Conservation (phyloP, 2,329 filamentous ascomycete species). For the Aspergillus fischeri region DNA sequence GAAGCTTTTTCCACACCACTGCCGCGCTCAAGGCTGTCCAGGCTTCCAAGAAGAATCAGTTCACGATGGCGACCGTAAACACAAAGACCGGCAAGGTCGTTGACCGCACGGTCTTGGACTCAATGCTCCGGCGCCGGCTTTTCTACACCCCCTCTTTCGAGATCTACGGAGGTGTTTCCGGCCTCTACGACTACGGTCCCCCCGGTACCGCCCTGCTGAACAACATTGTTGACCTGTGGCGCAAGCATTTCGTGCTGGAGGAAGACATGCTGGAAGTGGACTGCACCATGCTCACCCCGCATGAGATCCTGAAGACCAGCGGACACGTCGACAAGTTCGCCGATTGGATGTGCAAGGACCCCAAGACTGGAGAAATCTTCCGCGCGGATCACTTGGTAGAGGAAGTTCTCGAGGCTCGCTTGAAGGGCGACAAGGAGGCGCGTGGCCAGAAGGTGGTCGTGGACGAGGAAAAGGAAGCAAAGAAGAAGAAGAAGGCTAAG, state of each 20-base stretch:
- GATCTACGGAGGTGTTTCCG: slow-evolving; percentile 84
- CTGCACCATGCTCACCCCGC: slow-evolving; percentile 88
- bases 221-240: slow-evolving; percentile 84
- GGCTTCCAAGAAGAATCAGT: slow-evolving; percentile 31
- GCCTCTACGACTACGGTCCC: slow-evolving; percentile 90
- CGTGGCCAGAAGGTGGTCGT: slow-evolving; percentile 68
- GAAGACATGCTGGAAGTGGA: slow-evolving; percentile 96
- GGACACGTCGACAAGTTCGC: slow-evolving; percentile 98
- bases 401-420: slow-evolving; percentile 78
- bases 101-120: slow-evolving; percentile 76
- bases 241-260: slow-evolving; percentile 88
- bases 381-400: slow-evolving; percentile 95
- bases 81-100: slow-evolving; percentile 88
- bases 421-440: slow-evolving; percentile 90
- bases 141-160: slow-evolving; percentile 97
- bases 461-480: slow-evolving; percentile 72
- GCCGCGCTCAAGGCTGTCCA: slow-evolving; percentile 28
- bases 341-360: slow-evolving; percentile 99
- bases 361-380: slow-evolving; percentile 94
- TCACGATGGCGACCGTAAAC: slow-evolving; percentile 59
- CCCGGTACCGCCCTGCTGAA: slow-evolving; percentile 81
- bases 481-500: slow-evolving; percentile 85
- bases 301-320: slow-evolving; percentile 89
- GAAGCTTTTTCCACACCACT: slow-evolving; percentile 39
- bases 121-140: slow-evolving; percentile 77